Evolutionary conservation across 2,329 filamentous ascomycete species (phyloP).

Genomic region (Trichophyton schoenleinii): DNA sequence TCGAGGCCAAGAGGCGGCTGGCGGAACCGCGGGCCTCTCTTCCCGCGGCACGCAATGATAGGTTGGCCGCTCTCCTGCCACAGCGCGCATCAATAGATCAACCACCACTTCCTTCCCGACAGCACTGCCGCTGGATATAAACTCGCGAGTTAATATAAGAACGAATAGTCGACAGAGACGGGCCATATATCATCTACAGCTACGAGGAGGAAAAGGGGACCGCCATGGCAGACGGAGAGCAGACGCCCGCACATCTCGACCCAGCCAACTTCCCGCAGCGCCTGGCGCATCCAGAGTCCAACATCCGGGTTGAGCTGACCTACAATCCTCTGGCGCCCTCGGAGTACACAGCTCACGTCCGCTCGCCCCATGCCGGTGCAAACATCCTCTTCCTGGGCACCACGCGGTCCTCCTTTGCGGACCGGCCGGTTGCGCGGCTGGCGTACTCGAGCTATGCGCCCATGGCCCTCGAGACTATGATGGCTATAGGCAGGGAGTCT

Average conservation of each 20-base stretch:
- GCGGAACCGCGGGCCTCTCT: background rate
- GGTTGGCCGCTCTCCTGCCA: background rate
- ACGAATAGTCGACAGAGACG: too few relatives aligned
- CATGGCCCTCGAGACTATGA: constrained; percentile 31
- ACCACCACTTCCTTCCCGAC: background rate
- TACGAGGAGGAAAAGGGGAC: too few relatives aligned
- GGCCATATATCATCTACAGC: too few relatives aligned
- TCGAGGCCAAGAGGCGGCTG: background rate
- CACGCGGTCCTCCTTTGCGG: constrained; percentile 33
- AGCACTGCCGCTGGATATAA: background rate
- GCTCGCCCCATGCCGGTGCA: constrained; percentile 32
- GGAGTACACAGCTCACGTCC: constrained; percentile 24
- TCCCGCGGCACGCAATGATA: background rate
- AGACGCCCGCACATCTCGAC: constrained; percentile 11
- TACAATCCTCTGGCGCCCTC: constrained; percentile 29
- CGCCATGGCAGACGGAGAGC: background rate
- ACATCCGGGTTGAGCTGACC: constrained; percentile 34
- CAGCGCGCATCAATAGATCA: background rate
- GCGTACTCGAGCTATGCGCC: constrained; percentile 34
- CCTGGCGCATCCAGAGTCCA: constrained; percentile 30
- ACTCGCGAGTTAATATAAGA: background rate
- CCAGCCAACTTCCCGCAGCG: constrained; percentile 23
- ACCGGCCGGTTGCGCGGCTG: constrained; percentile 31
- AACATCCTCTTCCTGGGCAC: constrained; percentile 37
- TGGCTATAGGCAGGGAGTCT: constrained; percentile 28